Conservation (phyloP, 108 stramenopile genomes). For the Nannochloropsis salina region DNA sequence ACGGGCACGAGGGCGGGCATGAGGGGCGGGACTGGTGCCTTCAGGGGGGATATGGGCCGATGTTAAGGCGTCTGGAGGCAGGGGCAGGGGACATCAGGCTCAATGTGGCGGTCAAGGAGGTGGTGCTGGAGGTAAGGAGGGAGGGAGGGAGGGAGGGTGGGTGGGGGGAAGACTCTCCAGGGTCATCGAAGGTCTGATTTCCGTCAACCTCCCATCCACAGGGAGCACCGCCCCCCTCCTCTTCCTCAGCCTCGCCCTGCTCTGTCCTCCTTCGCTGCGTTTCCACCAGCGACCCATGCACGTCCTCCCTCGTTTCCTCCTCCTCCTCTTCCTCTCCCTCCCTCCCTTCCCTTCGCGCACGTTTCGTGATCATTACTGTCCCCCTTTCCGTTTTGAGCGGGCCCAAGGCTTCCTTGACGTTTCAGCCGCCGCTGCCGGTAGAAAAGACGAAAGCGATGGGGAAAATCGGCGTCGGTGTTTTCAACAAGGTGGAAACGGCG, state of each 20-base stretch:
- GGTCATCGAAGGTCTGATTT: neutral
- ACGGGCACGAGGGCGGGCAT: no score
- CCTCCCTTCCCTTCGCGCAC: neutral
- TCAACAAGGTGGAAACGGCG: neutral
- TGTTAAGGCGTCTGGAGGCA: no score
- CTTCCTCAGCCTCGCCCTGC: no score
- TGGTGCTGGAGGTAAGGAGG: neutral
- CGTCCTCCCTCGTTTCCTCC: neutral
- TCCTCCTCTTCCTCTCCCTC: neutral
- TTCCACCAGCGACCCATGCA: neutral
- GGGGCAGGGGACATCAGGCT: no score
- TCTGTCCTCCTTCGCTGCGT: neutral
- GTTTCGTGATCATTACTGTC: neutral
- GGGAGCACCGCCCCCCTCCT: neutral
- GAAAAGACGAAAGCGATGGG: no score
- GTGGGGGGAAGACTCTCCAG: neutral
- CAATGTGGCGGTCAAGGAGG: no score
- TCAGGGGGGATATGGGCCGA: no score
- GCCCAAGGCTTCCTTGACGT: no score
- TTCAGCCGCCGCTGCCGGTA: no score
- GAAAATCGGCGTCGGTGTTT: no score
- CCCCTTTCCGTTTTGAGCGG: neutral
- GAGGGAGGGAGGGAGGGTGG: neutral
- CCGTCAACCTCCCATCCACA: neutral
- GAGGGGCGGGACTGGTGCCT: no score